phyloP scores from a whole-genome alignment of 2,329 filamentous ascomycete genomes.

The Didymella pinodella region DNA sequence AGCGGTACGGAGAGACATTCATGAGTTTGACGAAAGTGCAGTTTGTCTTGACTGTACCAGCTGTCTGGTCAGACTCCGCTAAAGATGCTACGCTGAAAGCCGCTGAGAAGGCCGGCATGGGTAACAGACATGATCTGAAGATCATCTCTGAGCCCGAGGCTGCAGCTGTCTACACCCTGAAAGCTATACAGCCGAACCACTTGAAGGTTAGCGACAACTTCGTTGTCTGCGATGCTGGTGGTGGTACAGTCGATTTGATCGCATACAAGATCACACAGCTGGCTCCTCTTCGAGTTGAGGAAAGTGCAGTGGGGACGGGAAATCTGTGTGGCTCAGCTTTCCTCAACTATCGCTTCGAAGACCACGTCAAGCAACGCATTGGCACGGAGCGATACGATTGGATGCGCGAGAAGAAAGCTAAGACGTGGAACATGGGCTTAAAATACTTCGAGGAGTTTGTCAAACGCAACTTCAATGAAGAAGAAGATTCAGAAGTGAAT shows the following conservation, averaged over 20 bases:
- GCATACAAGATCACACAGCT: constrained; percentile 81
- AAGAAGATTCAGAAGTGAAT: constrained; percentile 78
- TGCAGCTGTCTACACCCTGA: constrained; percentile 79
- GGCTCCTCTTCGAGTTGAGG: constrained; percentile 75
- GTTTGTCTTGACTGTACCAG: constrained; percentile 77
- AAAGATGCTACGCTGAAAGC: constrained; percentile 83
- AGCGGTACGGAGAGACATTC: constrained; percentile 79
- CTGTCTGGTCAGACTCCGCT: constrained; percentile 85
- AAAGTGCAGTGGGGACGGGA: constrained; percentile 80
- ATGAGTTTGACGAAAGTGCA: constrained; percentile 79
- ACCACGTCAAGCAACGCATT: constrained; percentile 73
- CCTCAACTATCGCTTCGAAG: constrained; percentile 81
- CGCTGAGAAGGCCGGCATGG: constrained; percentile 81
- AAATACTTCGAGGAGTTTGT: constrained; percentile 86
- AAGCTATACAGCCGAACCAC: constrained; percentile 79
- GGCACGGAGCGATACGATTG: constrained; percentile 72
- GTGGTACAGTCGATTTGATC: constrained; percentile 75
- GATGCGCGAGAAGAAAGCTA: constrained; percentile 79
- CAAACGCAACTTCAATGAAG: constrained; percentile 82
- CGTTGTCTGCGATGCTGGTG: constrained; percentile 65
- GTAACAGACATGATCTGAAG: constrained; percentile 71
- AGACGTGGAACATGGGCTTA: constrained; percentile 76
- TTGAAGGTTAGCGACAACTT: constrained; percentile 71
- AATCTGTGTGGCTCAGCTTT: constrained; percentile 81
- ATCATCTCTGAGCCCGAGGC: constrained; percentile 83